Conservation (phyloP, 2,329 filamentous ascomycete genomes). For the Dothideomycetes sp. region DNA sequence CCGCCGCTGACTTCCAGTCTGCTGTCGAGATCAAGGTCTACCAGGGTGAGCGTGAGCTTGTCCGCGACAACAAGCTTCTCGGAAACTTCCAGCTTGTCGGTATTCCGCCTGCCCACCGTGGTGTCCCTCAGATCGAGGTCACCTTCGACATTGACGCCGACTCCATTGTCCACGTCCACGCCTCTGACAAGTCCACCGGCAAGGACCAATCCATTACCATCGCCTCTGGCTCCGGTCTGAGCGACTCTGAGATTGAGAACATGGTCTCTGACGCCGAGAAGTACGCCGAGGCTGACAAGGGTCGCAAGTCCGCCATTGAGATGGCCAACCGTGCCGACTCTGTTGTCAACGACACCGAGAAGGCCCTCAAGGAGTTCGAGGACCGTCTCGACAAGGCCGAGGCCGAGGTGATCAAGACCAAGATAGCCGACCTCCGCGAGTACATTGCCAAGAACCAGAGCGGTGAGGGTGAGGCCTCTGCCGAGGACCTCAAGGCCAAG, state of each 20-base stretch:
- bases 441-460: conserved; percentile 90
- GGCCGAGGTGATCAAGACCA: conserved; percentile 85
- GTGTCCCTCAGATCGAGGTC: conserved; percentile 93
- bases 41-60: conserved; percentile 99
- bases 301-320: conserved; percentile 92
- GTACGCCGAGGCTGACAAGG: conserved; percentile 89
- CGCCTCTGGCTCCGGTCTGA: conserved; percentile 92
- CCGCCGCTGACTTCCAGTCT: conserved; percentile 94
- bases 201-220: conserved; percentile 99
- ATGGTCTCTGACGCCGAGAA: conserved; percentile 98
- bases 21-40: conserved; percentile 99
- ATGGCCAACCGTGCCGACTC: conserved; percentile 94
- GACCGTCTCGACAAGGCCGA: conserved; percentile 96
- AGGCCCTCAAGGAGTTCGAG: conserved; percentile 92
- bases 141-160: conserved; percentile 98
- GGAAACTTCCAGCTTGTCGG: conserved; percentile 99
- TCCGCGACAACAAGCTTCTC: conserved; percentile 95
- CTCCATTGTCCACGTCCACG: conserved; percentile 94
- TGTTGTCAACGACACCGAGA: conserved; percentile 94
- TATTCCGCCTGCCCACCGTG: conserved; percentile 89
- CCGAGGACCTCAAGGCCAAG: conserved; percentile 95
- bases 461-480: conserved; percentile 75
- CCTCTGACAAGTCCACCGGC: conserved; percentile 98
- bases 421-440: conserved; percentile 75
- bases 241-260: conserved; percentile 84